These are phyloP conservation scores for Alternaria burnsii DNA, from an alignment of 2,329 filamentous ascomycete species.

Conservation along the genomic window DNA sequence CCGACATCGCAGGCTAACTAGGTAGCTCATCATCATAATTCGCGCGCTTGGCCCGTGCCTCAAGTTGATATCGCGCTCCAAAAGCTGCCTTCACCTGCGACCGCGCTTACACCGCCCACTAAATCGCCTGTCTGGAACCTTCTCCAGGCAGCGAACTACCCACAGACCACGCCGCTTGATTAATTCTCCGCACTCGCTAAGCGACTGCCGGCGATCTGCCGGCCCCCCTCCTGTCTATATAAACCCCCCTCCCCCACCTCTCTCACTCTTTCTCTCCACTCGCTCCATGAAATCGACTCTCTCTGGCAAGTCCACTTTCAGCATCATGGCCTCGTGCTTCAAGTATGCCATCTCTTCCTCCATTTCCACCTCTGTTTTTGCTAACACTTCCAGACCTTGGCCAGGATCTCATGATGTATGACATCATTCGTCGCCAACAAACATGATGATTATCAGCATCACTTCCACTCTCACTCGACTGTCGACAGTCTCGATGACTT, in stretches of 20 bases:
- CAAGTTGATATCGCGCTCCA: no score
- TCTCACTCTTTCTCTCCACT: not conserved
- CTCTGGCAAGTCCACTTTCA: not conserved
- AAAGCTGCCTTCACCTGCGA: no score
- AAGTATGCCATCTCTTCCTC: not conserved
- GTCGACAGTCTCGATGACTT: not conserved
- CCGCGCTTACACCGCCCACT: no score
- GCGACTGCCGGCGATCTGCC: slow-evolving; percentile 1
- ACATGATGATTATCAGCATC: slow-evolving; percentile 4
- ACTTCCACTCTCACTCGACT: not conserved
- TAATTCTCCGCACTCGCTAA: not conserved
- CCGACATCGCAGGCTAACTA: no score
- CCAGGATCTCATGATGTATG: slow-evolving; percentile 9
- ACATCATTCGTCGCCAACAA: not conserved
- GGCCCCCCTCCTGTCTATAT: slow-evolving; percentile 2
- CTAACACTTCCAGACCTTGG: slow-evolving; percentile 1
- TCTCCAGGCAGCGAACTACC: not conserved
- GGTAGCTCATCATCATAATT: no score
- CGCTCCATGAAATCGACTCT: not conserved
- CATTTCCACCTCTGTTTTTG: not conserved
- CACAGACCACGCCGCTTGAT: not conserved
- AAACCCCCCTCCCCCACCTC: not conserved
- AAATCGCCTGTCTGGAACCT: not conserved
- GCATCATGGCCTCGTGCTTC: not conserved
- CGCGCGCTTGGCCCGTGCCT: no score